Evolutionary conservation across 805 yeast genomes (phyloP).

Genomic region (Pichia nakasei): DNA sequence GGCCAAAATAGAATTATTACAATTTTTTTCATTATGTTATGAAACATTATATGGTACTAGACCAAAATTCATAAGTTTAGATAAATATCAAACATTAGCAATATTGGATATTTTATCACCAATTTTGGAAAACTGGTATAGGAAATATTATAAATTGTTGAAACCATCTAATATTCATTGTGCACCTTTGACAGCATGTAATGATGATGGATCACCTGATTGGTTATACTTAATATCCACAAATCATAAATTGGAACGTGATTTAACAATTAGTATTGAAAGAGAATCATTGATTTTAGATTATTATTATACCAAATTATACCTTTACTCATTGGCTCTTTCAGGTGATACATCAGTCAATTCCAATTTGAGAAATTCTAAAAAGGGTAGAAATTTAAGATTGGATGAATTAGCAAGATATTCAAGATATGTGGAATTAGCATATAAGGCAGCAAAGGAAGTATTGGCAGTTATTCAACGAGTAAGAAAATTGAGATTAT

Average conservation of each 20-base stretch:
- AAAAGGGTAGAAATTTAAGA: constrained; percentile 32
- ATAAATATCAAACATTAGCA: constrained; percentile 59
- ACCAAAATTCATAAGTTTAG: constrained; percentile 41
- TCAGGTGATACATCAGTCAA: constrained; percentile 35
- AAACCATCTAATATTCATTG: constrained; percentile 37
- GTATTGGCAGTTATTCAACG: constrained; percentile 62
- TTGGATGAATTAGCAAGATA: constrained; percentile 64
- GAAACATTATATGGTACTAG: constrained; percentile 70
- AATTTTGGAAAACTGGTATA: constrained; percentile 69
- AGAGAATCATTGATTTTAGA: constrained; percentile 71
- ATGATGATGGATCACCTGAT: constrained; percentile 9
- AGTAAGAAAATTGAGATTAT: constrained; percentile 52
- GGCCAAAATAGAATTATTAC: constrained; percentile 73
- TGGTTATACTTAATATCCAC: constrained; percentile 19
- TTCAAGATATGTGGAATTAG: constrained; percentile 71
- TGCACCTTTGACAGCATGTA: constrained; percentile 10
- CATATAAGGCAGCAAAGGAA: constrained; percentile 78
- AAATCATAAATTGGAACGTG: constrained; percentile 30
- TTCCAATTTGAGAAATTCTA: constrained; percentile 21
- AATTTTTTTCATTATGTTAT: constrained; percentile 73
- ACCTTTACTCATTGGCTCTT: constrained; percentile 76
- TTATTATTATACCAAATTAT: constrained; percentile 74
- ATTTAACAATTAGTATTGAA: constrained; percentile 39
- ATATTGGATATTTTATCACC: constrained; percentile 69
- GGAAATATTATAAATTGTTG: constrained; percentile 49